Evolutionary conservation across 371 early-diverging fungal species (phyloP), one percentile per base, ranked within the genome.

Genomic region (Mucor indicus): DNA sequence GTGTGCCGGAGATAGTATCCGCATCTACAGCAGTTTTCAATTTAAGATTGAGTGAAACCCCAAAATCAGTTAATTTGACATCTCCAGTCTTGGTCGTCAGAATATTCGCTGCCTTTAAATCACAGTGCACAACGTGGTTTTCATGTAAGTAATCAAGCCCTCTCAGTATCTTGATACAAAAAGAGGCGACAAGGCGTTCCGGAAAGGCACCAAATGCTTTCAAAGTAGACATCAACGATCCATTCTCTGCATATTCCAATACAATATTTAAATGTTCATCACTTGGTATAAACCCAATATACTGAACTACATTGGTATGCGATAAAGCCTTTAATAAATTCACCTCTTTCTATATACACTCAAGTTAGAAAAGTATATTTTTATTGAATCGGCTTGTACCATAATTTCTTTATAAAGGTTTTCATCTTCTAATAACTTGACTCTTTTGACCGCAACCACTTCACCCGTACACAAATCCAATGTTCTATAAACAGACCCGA

Each of bases 61-160:
- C 96, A 71, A 97, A 96, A 65, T 97, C 98, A 0, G 96, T 90
- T 19, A 98, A 70, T 65, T 98, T 98, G 22, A 94, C 92, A 53
- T 86, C 84, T 0, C 96, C 98, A 20, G 90, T 85, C 59, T 96
- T 96, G 11, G 96, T 98, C 0, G 94, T 89, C 50, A 98, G 63
- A 42, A 98, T 93, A 62, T 98, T 98, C 67, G 93, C 94, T 2
- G 92, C 93, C 62, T 99, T 99, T 43, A 99, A 67, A 74, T 99
- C 99, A 45, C 99, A 86, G 69, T 99, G 99, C 2, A 90, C 90
- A 0, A 90, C 87, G 47, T 80, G 83, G 55, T 92, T 89, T 1
- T 83, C 83, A 59, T 99, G 99, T 30, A 99, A 77, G 65, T 95
- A 98, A 2, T 86, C 76, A 20, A 98, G 80, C 0, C 92, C 98